Percentiles rank a stretch among this genome's conserved stretches.
Evolutionary conservation across 164 flowering plant genomes (phyloP).

Genomic region (Houttuynia cordata): DNA sequence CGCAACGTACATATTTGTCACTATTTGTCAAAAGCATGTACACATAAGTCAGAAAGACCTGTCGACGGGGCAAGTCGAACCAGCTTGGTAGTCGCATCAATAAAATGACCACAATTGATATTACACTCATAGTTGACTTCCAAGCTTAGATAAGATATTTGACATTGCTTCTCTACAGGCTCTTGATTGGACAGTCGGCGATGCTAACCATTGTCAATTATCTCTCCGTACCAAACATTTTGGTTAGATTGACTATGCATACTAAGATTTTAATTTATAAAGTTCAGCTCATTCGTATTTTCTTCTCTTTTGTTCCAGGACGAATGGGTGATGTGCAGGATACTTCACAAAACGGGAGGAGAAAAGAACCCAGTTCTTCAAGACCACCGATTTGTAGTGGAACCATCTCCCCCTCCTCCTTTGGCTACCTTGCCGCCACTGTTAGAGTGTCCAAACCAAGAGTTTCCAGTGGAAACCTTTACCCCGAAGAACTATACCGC

Average conservation of each 20-base stretch:
- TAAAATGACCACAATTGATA: not conserved
- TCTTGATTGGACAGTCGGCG: not conserved
- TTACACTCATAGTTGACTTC: not conserved
- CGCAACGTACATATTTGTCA: not conserved
- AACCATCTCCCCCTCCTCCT: slow-evolving; percentile 11
- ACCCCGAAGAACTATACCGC: slow-evolving; percentile 9
- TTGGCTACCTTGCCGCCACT: slow-evolving; percentile 19
- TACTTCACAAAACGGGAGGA: slow-evolving; percentile 41
- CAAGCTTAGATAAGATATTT: too few species aligned
- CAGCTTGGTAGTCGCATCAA: not conserved
- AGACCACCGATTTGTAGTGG: slow-evolving; percentile 13
- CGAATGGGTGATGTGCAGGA: slow-evolving; percentile 82
- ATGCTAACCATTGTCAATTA: too few species aligned
- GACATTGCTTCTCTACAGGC: not conserved
- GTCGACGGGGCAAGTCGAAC: not conserved
- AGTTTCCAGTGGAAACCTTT: slow-evolving; percentile 4
- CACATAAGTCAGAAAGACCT: not conserved
- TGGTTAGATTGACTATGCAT: too few species aligned
- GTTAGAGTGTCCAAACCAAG: slow-evolving; percentile 15
- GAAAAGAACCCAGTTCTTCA: slow-evolving; percentile 28
- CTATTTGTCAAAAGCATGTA: not conserved
- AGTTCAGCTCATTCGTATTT: not conserved
- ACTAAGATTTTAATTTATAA: too few species aligned
- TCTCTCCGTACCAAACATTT: too few species aligned
- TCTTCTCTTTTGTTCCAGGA: slow-evolving; percentile 29